phyloP scores from a whole-genome alignment of 768 basidiomycete genomes.

The Flagelloscypha sp. region DNA sequence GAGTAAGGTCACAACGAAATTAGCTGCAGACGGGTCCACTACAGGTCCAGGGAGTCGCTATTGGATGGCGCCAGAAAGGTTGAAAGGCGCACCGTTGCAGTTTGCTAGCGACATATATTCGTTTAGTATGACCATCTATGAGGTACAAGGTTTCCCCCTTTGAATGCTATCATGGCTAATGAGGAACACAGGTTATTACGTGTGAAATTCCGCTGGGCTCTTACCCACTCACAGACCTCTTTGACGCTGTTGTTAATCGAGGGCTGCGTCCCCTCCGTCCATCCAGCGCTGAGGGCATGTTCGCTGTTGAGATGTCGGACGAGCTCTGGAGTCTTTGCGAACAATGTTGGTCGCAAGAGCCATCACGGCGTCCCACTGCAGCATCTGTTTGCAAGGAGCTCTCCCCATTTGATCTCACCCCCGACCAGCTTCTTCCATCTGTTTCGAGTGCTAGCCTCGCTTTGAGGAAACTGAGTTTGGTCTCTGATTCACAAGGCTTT shows the following conservation, averaged over 20 bases:
- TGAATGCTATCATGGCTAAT: no score
- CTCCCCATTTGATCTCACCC: no score
- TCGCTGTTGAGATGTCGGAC: slow-evolving; percentile 13
- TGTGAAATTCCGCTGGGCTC: slow-evolving; percentile 14
- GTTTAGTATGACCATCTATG: slow-evolving; percentile 16
- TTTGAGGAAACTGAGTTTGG: no score
- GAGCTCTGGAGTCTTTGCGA: slow-evolving; percentile 17
- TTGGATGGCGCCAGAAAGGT: slow-evolving; percentile 15
- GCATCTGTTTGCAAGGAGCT: no score
- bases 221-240: slow-evolving; percentile 7
- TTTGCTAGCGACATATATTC: slow-evolving; percentile 15
- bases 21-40: not conserved
- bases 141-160: no score
- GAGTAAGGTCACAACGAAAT: not conserved
- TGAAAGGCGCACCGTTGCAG: slow-evolving; percentile 7
- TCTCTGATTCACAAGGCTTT: no score
- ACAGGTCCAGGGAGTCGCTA: slow-evolving; percentile 9
- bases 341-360: slow-evolving; percentile 14
- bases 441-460: no score
- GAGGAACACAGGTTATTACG: no score
- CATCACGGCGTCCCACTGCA: slow-evolving; percentile 12
- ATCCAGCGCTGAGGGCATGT: slow-evolving; percentile 13
- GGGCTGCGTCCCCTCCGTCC: slow-evolving; percentile 16
- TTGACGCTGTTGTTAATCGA: slow-evolving; percentile 9
- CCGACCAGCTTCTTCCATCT: no score